These are phyloP conservation scores for Alternaria sp. DNA, from an alignment of 2,329 filamentous ascomycete genomes.

Conservation along the genomic window DNA sequence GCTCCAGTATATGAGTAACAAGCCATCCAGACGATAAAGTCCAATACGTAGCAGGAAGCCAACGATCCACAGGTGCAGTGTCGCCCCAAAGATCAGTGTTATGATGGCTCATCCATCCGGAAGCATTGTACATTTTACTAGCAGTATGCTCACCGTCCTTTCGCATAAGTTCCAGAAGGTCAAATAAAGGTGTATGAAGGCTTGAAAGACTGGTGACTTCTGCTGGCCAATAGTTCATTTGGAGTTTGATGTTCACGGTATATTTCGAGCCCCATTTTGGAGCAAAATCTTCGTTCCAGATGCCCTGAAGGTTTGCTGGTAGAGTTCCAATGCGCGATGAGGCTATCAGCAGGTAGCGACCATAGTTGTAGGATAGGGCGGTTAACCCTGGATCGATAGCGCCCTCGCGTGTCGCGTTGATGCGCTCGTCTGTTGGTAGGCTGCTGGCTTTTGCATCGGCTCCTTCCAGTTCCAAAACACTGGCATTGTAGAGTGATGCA, in stretches of 20 bases:
- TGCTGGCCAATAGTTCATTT: conserved; percentile 64
- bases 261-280: conserved; percentile 60
- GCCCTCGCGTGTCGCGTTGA: conserved; percentile 11
- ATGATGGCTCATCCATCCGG: conserved; percentile 42
- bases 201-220: conserved; percentile 42
- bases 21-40: conserved; percentile 43
- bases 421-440: conserved; percentile 10
- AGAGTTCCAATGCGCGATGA: conserved; percentile 43
- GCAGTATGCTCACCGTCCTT: conserved; percentile 40
- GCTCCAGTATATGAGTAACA: conserved; percentile 33
- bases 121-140: conserved; percentile 29
- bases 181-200: conserved; percentile 55
- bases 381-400: conserved; percentile 29
- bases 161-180: conserved; percentile 52
- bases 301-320: conserved; percentile 57
- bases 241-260: conserved; percentile 62
- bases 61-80: conserved; percentile 33
- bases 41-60: conserved; percentile 39
- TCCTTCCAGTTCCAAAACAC: conserved; percentile 3
- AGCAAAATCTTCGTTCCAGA: conserved; percentile 55
- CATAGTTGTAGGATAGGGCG: conserved; percentile 52
- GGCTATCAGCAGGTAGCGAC: conserved; percentile 54
- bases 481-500: conserved; percentile 17
- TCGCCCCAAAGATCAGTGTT: conserved; percentile 43
- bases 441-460: conserved; percentile 7